phyloP scores from a whole-genome alignment of 1,139 yeast genomes.

The Candida labiduridarum region DNA sequence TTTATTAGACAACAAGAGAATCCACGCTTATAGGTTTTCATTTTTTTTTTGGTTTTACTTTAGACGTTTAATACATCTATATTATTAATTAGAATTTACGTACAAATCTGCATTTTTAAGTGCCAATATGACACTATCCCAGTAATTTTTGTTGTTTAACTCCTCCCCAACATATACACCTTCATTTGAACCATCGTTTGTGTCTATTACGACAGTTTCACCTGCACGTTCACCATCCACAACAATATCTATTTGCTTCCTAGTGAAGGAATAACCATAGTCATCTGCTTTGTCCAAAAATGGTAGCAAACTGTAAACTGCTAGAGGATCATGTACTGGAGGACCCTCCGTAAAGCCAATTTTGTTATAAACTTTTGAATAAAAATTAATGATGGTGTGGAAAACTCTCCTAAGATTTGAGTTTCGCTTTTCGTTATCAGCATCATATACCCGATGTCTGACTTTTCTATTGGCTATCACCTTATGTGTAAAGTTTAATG shows the following conservation, averaged over 20 bases:
- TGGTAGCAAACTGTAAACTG: constrained; percentile 62
- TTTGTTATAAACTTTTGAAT: constrained; percentile 48
- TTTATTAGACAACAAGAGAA: background rate
- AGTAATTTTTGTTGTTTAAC: constrained; percentile 51
- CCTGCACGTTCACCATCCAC: constrained; percentile 36
- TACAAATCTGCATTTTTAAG: constrained; percentile 30
- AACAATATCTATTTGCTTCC: constrained; percentile 28
- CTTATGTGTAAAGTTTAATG: constrained; percentile 72
- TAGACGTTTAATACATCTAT: background rate
- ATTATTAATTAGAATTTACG: background rate
- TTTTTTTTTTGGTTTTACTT: background rate
- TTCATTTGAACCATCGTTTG: constrained; percentile 24
- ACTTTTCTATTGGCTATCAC: constrained; percentile 59
- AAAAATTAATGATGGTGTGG: constrained; percentile 59
- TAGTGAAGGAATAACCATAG: constrained; percentile 36
- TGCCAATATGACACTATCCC: constrained; percentile 51
- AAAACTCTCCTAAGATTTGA: constrained; percentile 54
- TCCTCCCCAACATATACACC: constrained; percentile 51
- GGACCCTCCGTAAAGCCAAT: constrained; percentile 61
- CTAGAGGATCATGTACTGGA: constrained; percentile 82
- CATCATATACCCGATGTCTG: constrained; percentile 31
- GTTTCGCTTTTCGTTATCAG: constrained; percentile 16
- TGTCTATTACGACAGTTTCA: constrained; percentile 28
- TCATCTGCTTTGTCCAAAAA: constrained; percentile 32
- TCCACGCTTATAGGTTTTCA: background rate